A percentile compares a stretch with the other conserved stretches of the same genome.
Conservation (phyloP, 1,284 basidiomycete species). For the Heliocybe sulcata region DNA sequence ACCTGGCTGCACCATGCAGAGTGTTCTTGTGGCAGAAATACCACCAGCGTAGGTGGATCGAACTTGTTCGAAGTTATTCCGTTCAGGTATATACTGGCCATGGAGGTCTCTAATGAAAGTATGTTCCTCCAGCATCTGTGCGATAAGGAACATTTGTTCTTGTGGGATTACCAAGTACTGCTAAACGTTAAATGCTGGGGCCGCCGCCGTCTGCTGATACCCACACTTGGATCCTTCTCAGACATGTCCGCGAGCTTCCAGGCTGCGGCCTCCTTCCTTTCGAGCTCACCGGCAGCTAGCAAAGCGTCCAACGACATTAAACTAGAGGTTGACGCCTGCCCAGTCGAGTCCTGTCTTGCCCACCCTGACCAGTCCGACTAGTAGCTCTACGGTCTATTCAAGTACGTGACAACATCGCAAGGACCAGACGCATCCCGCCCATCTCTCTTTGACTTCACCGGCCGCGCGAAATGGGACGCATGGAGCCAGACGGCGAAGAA, state of each 20-base stretch:
- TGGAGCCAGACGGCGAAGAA: slow-evolving; percentile 55
- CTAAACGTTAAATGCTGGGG: too few relatives aligned
- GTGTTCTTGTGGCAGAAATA: slow-evolving; percentile 20
- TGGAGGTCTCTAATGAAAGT: background rate
- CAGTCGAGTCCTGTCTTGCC: slow-evolving; percentile 9
- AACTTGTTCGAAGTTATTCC: slow-evolving; percentile 19
- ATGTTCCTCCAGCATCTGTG: background rate
- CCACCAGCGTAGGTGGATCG: slow-evolving; percentile 19
- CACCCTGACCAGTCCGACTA: slow-evolving; percentile 20
- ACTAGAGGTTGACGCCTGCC: slow-evolving; percentile 57
- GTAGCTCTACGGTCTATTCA: slow-evolving; percentile 85
- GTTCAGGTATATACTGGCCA: slow-evolving; percentile 16
- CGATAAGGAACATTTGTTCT: slow-evolving; percentile 2
- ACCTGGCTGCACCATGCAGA: slow-evolving; percentile 33
- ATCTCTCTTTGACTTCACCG: slow-evolving; percentile 75
- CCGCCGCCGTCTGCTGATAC: too few relatives aligned
- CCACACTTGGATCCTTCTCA: too few relatives aligned
- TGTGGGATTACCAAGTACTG: too few relatives aligned
- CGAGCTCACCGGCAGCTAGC: slow-evolving; percentile 42
- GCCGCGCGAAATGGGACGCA: slow-evolving; percentile 85
- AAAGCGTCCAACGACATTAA: slow-evolving; percentile 53
- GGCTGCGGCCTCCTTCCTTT: slow-evolving; percentile 59
- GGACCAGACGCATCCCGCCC: slow-evolving; percentile 57
- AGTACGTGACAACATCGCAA: slow-evolving; percentile 57
- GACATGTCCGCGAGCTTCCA: slow-evolving; percentile 41